phyloP scores from a whole-genome alignment of 1,139 yeast genomes.

The Pichia sp. region DNA sequence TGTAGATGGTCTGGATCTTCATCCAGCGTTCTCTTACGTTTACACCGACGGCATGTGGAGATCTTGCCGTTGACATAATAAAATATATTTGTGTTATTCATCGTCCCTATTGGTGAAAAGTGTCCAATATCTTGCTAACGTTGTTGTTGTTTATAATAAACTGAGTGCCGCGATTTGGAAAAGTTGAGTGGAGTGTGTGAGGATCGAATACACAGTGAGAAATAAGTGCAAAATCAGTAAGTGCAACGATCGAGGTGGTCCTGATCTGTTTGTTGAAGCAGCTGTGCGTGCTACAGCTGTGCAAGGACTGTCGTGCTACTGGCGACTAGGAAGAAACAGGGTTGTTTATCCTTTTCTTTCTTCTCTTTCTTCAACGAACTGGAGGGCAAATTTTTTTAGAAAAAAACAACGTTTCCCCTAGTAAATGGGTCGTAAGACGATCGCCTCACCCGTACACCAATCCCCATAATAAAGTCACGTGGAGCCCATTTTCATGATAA shows the following conservation, averaged over 20 bases:
- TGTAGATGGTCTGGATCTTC: slow-evolving; percentile 58
- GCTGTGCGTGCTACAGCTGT: neutral
- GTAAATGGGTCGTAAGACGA: neutral
- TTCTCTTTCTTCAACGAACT: slow-evolving; percentile 5
- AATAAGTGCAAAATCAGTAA: neutral
- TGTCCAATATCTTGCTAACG: neutral
- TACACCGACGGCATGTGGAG: slow-evolving; percentile 52
- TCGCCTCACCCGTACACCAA: slow-evolving; percentile 10
- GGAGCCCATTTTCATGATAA: neutral
- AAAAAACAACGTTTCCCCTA: neutral
- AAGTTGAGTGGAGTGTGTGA: slow-evolving; percentile 2
- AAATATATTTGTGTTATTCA: slow-evolving; percentile 18
- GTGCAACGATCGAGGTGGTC: slow-evolving; percentile 1
- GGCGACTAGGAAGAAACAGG: neutral
- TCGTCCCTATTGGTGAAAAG: neutral
- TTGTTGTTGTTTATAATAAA: neutral
- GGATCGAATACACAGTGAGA: slow-evolving; percentile 3
- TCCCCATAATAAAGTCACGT: neutral
- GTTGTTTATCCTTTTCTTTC: neutral
- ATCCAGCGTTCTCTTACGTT: slow-evolving; percentile 52
- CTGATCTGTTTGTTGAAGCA: neutral
- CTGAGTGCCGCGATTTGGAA: slow-evolving; percentile 9
- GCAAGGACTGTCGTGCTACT: neutral
- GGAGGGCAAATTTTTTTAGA: slow-evolving; percentile 7
- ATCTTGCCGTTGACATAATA: slow-evolving; percentile 31